Evolutionary conservation across 768 basidiomycete genomes (phyloP).

Genomic region (Naganishia onofrii): DNA sequence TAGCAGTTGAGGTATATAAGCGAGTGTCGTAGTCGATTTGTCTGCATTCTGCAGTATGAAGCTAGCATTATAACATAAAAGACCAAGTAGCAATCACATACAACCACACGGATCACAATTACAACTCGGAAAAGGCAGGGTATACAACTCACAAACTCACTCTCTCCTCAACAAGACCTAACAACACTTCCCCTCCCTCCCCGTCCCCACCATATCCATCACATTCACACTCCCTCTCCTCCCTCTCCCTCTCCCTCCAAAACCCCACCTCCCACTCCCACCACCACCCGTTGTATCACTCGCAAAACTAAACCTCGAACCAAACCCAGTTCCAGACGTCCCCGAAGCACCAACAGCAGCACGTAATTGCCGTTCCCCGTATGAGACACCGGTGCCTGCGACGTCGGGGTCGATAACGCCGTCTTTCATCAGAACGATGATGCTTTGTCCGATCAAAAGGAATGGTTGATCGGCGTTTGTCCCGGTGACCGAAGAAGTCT

Average conservation of each 20-base stretch:
- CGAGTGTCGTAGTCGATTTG: too few relatives aligned
- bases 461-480: slow-evolving; percentile 92
- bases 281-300: slow-evolving; percentile 20
- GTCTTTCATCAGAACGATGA: slow-evolving; percentile 84
- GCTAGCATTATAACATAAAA: too few relatives aligned
- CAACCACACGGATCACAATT: too few relatives aligned
- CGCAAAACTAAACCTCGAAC: slow-evolving; percentile 75
- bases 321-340: slow-evolving; percentile 59
- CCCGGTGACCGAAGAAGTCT: slow-evolving; percentile 85
- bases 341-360: slow-evolving; percentile 61
- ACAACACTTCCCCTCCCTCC: slow-evolving; percentile 39
- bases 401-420: slow-evolving; percentile 89
- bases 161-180: slow-evolving; percentile 14
- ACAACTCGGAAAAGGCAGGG: too few relatives aligned
- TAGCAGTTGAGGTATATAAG: too few relatives aligned
- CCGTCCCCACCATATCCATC: slow-evolving; percentile 46
- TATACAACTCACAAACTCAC: slow-evolving; percentile 10
- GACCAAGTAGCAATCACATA: too few relatives aligned
- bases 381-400: slow-evolving; percentile 90
- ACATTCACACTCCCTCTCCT: slow-evolving; percentile 45
- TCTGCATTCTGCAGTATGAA: too few relatives aligned
- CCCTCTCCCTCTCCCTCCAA: slow-evolving; percentile 25
- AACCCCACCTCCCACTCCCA: slow-evolving; percentile 30
- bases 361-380: slow-evolving; percentile 87
- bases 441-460: slow-evolving; percentile 72